Evolutionary conservation across 495 filamentous ascomycete species (phyloP).

Genomic region (Penicillium mononematosum): DNA sequence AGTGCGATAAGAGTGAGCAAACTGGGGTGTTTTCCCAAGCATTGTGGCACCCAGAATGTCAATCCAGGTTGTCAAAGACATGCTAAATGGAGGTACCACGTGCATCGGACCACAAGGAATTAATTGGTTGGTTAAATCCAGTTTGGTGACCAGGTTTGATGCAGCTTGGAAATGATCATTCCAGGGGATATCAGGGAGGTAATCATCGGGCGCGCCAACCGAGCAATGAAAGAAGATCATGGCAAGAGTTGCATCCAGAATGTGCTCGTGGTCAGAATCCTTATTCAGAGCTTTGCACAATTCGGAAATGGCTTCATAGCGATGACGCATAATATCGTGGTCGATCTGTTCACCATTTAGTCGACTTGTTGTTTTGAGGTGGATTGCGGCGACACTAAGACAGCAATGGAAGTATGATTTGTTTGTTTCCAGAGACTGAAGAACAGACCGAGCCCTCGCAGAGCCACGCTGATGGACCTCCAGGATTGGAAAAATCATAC

Average conservation of each 20-base stretch:
- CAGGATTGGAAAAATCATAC: constrained; percentile 85
- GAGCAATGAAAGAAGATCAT: constrained; percentile 98
- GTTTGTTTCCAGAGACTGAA: constrained; percentile 84
- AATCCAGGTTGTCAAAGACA: constrained; percentile 93
- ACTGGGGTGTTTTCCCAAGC: constrained; percentile 77
- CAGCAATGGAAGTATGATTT: constrained; percentile 94
- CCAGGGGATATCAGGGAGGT: constrained; percentile 93
- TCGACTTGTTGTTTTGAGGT: constrained; percentile 75
- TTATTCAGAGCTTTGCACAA: constrained; percentile 78
- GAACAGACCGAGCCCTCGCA: constrained; percentile 72
- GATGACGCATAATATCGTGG: constrained; percentile 89
- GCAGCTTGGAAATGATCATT: constrained; percentile 94
- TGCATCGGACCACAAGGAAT: too few relatives aligned
- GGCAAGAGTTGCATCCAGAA: constrained; percentile 89
- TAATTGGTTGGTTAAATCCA: too few relatives aligned
- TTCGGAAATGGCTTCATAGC: constrained; percentile 81
- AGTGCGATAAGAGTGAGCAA: constrained; percentile 87
- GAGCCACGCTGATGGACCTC: constrained; percentile 83
- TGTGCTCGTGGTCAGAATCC: constrained; percentile 80
- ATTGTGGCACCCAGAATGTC: constrained; percentile 96
- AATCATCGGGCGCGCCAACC: constrained; percentile 81
- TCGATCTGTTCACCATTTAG: constrained; percentile 75
- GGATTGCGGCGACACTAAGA: constrained; percentile 91
- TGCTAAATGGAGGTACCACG: constrained; percentile 68
- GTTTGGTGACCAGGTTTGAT: constrained; percentile 62